Evolutionary conservation across 1,284 basidiomycete species (phyloP), one percentile per base, ranked within the genome.

Genomic region (Ustilago tritici): DNA sequence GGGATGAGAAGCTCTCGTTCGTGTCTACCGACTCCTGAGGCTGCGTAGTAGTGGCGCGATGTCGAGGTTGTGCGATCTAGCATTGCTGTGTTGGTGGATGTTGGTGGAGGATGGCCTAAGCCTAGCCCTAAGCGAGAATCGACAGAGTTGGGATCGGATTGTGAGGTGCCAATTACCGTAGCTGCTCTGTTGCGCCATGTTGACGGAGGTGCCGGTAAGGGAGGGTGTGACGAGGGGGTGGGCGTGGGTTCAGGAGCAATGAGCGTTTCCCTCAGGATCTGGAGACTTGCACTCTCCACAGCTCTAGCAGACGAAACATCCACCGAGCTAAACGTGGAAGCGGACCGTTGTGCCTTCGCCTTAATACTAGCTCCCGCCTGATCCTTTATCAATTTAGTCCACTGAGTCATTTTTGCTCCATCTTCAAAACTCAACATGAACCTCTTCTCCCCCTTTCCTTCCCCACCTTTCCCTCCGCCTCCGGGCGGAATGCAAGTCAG

Each of bases 351-450:
- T 8, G 70, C 66, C 12, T 66, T 63, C 3, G n/a, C 34, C 54
- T 69, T 69, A 11, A 66, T 31, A 17, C 52, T 38, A 17, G 36
- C 34, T 31, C 63, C 76, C 19, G 38, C 60, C 28, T 61, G 41
- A 34, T 59, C 63, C 41, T 36, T 28, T 11, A 72, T 67, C 52
- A 23, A 5, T 40, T 14, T 12, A 3, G 57, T 56, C 76, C 81
- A 82, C 6, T 52, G 23, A 10, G 56, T 38, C 17, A 72, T 62
- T 41, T 57, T 59, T 1, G 41, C 56, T 7, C 36, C 75, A 49
- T 70, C 49, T 23, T 82, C 81, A 31, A 82, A 79, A 46, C 79
- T 81, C 23, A 83, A 70, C 75, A 80, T 82, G 53, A 79, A 77
- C 38, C 69, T 56, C 47, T 76, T 76, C 19, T 38, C 36, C 36